Conservation (phyloP, 2,329 filamentous ascomycete species). For the Drechmeria coniospora region DNA sequence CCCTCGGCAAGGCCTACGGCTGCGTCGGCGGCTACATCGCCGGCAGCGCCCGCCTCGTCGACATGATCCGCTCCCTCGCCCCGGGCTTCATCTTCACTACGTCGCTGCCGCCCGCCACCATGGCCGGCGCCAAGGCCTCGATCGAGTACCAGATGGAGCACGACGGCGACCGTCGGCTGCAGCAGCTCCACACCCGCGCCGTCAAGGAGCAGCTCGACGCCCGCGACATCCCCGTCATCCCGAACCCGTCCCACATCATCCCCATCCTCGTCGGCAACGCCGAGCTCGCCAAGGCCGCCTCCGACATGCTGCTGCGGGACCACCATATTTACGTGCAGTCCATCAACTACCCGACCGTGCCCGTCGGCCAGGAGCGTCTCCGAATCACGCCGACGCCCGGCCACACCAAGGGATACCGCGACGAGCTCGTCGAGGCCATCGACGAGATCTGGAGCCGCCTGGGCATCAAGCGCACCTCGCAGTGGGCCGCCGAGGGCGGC, state of each 20-base stretch:
- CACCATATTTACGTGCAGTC: constrained; percentile 95
- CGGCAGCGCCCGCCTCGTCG: constrained; percentile 70
- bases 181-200: constrained; percentile 90
- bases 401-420: constrained; percentile 70
- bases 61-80: constrained; percentile 84
- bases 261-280: constrained; percentile 90
- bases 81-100: constrained; percentile 99
- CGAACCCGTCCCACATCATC: constrained; percentile 93
- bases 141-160: constrained; percentile 89
- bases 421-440: constrained; percentile 70
- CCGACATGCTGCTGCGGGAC: constrained; percentile 77
- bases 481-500: constrained; percentile 82
- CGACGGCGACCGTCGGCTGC: constrained; percentile 73
- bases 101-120: constrained; percentile 84
- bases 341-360: constrained; percentile 98
- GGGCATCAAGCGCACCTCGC: constrained; percentile 78
- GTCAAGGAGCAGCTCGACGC: constrained; percentile 73
- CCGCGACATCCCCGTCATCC: constrained; percentile 86
- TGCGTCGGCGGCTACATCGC: constrained; percentile 98
- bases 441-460: constrained; percentile 81
- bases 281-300: constrained; percentile 79
- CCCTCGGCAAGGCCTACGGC: constrained; percentile 92
- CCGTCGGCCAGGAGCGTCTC: constrained; percentile 91
- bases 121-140: constrained; percentile 82
- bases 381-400: constrained; percentile 93